Base-by-base conservation (phyloP, 768 basidiomycete genomes). In the Pisolithus orientalis region DNA sequence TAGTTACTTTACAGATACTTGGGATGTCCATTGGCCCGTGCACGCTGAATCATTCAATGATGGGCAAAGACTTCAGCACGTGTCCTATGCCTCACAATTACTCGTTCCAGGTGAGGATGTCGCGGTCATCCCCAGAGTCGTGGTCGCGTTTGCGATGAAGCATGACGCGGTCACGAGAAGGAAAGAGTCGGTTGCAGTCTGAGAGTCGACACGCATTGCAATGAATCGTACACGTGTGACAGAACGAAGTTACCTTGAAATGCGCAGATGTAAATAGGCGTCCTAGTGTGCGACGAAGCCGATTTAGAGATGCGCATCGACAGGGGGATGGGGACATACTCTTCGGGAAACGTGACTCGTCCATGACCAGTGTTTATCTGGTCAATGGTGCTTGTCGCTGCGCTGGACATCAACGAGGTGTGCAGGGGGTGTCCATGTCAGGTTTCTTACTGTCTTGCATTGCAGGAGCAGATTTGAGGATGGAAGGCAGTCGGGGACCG, bases 241-340 rank as follows among this genome's bases (percentile, higher is more conserved):
- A 29, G 51, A 39, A 45, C 42, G 45, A 44, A 11, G 31, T 31
- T 65, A 84, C 85, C 76, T 59, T 77, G 67, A 34, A 85, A 70
- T 4, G 75, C 83, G 59, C 89, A 91, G 51, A 91, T 89, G 63
- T 80, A 88, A n/a, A 91, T 85, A 0, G 87, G 82, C 2, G 87
- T 90, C 56, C 89, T 90, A 53, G 24, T 46, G n/a, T 24, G 17
- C 39, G 54, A 28, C 40, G 56, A 16, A 47, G 39, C 28, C 13
- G 31, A 6, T 38, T 28, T 31, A 46, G 29, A 11, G 25, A 51
- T 14, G 17, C 40, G 40, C n/a, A 11, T 17, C 44, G 27, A 45
- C n/a, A 17, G 17, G 7, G 34, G 17, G 6, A 54, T 39, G 43
- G 7, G 14, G 40, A 72, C 83, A 47, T 61, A 89, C 88, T 85